Evolutionary conservation across 2,329 filamentous ascomycete genomes (phyloP), one percentile per base, ranked within the genome.

Genomic region (Verticillium albo-atrum): DNA sequence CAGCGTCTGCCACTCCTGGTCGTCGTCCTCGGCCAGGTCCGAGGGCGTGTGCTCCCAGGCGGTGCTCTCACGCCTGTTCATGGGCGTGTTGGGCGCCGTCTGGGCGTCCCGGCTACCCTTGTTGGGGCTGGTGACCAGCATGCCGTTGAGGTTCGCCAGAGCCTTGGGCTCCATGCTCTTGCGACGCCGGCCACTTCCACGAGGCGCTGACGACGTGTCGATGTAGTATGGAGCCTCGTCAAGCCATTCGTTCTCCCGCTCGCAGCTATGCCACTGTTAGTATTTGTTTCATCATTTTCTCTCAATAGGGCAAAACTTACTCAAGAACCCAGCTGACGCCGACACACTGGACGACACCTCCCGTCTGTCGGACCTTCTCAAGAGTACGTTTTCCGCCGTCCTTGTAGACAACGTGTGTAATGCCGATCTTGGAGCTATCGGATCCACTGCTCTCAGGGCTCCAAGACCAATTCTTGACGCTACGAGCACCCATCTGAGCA

Each of bases 361-460:
- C 82, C 42, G 85, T 87, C 66, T 89, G 83, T 60, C 86, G 82
- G 6, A 94, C 89, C 74, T 92, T 96, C 70, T 96, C 89, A 64
- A 97, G 75, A 1, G 92, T 96, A 27, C 88, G 82, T 68, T 89
- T 88, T 50, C 87, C 87, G 53, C 92, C 92, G 68, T 96, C 92
- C 72, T 96, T 97, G 79, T 88, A 97, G 6, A 97, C 86, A 7
- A 97, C 90, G 69, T 97, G 92, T 0, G 92, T 96, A 67, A 96
- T 91, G 5, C 88, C 89, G 61, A 91, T 78, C 70, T 86, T 89
- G 55, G 71, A 71, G 50, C 72, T 70, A 15, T 73, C 71, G 6
- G 69, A 67, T 3, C 69, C 65, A 23, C 71, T 61, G 53, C 72
- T 75, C 57, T 60, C 73, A 6, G 86, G 85, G 68, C 88, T 89